Evolutionary conservation across 75 land plant species (phyloP).

Genomic region (Gnetum montanum): DNA sequence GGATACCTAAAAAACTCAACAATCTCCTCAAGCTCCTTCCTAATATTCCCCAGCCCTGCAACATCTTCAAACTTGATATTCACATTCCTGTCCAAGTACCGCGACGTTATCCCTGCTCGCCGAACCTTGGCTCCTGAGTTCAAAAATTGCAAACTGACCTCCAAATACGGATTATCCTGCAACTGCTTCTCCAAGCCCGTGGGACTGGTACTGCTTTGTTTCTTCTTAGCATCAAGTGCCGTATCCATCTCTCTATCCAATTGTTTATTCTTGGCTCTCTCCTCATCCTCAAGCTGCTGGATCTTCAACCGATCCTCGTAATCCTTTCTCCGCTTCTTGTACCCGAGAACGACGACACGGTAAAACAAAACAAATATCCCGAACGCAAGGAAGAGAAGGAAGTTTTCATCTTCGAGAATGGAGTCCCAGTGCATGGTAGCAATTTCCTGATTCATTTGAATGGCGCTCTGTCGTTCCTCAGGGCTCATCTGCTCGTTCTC

Average conservation of each 20-base stretch:
- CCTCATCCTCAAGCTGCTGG: slow-evolving; percentile 75
- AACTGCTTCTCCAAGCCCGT: slow-evolving; percentile 44
- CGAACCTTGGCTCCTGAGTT: slow-evolving; percentile 84
- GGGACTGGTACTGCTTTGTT: slow-evolving; percentile 8
- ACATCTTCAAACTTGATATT: slow-evolving; percentile 94
- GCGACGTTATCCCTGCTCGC: slow-evolving; percentile 35
- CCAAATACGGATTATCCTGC: slow-evolving; percentile 49
- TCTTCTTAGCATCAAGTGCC: background rate
- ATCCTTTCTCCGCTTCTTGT: slow-evolving; percentile 70
- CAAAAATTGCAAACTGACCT: slow-evolving; percentile 80
- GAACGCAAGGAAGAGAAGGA: slow-evolving; percentile 42
- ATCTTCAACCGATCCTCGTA: slow-evolving; percentile 86
- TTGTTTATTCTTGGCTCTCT: slow-evolving; percentile 66
- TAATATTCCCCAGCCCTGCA: slow-evolving; percentile 92
- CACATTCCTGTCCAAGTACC: slow-evolving; percentile 63
- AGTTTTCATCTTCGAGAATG: slow-evolving; percentile 35
- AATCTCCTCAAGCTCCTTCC: slow-evolving; percentile 93
- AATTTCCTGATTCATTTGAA: slow-evolving; percentile 10
- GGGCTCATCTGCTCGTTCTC: slow-evolving; percentile 15
- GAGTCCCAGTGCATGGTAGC: slow-evolving; percentile 39
- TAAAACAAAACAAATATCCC: slow-evolving; percentile 72
- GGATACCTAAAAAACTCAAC: slow-evolving; percentile 87
- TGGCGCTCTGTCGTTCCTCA: slow-evolving; percentile 16
- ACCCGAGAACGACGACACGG: slow-evolving; percentile 53
- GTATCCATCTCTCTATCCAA: slow-evolving; percentile 58